Base-by-base conservation (phyloP, 371 early-diverging fungal species). In the Syncephalastrum racemosum region DNA sequence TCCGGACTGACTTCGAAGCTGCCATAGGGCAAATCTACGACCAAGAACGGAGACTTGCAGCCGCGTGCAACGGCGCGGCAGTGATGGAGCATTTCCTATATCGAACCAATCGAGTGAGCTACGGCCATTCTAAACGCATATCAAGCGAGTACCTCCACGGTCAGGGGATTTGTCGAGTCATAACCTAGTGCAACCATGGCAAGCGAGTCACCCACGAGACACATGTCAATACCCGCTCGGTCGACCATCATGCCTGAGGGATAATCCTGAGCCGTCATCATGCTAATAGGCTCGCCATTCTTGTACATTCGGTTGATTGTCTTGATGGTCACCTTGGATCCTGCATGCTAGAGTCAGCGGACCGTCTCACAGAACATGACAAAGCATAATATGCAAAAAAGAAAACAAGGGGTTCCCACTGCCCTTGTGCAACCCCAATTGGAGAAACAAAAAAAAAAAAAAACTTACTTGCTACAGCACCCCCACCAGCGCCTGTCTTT, bases 151-250 rank as follows among this genome's bases (percentile, higher is more conserved):
- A 88, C 90, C 53, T 96, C 93, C 31, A 97, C 75, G 0, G 96
- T 93, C n/a, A 96, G 73, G 50, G 84, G 81, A 46, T 88, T 88
- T 14, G 97, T 96, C 14, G 85, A 85, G 41, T 90, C 84, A 68
- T 90, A 87, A 5, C 97, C 97, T 41, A 98, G 74, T 1, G 93
- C 88, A 0, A 96, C 96, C 97, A 96, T 98, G 13, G 94, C 97
- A 53, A 97, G 71, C 1, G 94, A 93, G 71, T 97, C 99, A 15
- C 99, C 99, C 2, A 98, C 95, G 8, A 98, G 84, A 49, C 84
- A 81, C 64, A 91, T 77, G 64, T 98, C 99, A 56, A 93, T 83
- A 1, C 88, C 90, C 4, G 90, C 77, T 42, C 85, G 83, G 54
- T 96, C 96, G 46, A 84, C 87, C 22, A 93, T 83, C 15, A 90